Evolutionary conservation across 2,329 filamentous ascomycete genomes (phyloP).

Genomic region (Emericellopsis cladophorae): DNA sequence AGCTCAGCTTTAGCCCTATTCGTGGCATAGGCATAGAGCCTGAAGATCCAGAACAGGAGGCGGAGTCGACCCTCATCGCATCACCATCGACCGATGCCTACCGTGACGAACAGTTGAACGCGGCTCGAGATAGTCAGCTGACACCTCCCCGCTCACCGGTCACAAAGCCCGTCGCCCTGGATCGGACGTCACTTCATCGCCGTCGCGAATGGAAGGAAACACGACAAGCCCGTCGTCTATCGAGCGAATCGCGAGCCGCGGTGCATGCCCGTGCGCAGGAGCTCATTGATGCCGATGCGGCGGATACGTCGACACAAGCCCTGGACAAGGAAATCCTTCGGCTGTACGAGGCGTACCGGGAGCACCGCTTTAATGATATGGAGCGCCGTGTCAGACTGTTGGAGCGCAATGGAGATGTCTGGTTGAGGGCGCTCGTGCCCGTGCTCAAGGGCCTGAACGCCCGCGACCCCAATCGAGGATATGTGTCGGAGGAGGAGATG

Average conservation of each 20-base stretch:
- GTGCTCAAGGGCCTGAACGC: constrained; percentile 26
- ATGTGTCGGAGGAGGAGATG: constrained; percentile 1
- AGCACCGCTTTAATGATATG: constrained; percentile 31
- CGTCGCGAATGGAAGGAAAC: constrained; percentile 20
- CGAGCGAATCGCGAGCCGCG: constrained; percentile 8
- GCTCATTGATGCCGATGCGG: constrained; percentile 6
- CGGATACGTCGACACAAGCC: constrained; percentile 8
- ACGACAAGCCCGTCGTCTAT: constrained; percentile 12
- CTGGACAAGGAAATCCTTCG: constrained; percentile 20
- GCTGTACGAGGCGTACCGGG: constrained; percentile 26
- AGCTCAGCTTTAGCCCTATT: constrained; percentile 19
- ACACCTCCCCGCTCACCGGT: constrained; percentile 18
- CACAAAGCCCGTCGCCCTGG: constrained; percentile 10
- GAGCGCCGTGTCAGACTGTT: constrained; percentile 30
- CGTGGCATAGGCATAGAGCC: constrained; percentile 25
- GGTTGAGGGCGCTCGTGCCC: constrained; percentile 28
- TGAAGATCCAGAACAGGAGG: background rate
- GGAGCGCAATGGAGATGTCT: constrained; percentile 32
- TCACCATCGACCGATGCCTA: too few relatives aligned
- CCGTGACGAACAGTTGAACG: too few relatives aligned
- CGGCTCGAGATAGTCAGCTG: constrained; percentile 6
- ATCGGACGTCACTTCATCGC: constrained; percentile 16
- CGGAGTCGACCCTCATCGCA: too few relatives aligned
- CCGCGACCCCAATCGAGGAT: background rate
- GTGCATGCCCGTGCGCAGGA: constrained; percentile 9